Base-by-base conservation (phyloP, 106 monocot genomes). In the Hemerocallis citrina region DNA sequence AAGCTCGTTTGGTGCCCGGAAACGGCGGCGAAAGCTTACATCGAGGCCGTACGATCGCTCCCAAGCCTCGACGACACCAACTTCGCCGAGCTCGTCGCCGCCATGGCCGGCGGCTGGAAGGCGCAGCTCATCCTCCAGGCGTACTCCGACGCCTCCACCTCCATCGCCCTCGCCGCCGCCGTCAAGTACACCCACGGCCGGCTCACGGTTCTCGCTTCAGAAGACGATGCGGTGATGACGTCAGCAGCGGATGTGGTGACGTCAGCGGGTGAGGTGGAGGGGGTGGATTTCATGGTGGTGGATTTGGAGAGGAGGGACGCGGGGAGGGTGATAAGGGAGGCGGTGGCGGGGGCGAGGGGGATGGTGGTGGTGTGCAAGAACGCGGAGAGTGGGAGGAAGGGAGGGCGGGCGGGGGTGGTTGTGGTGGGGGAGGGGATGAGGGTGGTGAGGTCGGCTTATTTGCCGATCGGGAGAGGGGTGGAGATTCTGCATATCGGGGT, bases 1-100 rank as follows among this genome's bases (percentile, higher is more conserved):
- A 94, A 89, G 75, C 71, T 95, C 2, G 86, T 76, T 3, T 95
- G 94, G 94, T 89, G 89, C 61, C 89, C 89, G 29, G 94, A 95
- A 25, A 86, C 69, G 44, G 85, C 94, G 3, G 40, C 74, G 31
- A 86, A 78, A 68, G 85, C 94, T 16, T 89, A 78, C 77, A 70
- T 89, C 62, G 94, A 89, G 49, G 76, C 89, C 51, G 85, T 84
- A 28, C 63, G 5, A 72, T 77, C 3, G 46, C 70, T 7, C 28
- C 57, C 31, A 1, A 62, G 45, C 5, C 19, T 31, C 10, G 73
- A 64, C 2, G 73, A 74, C 29, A 39, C 74, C 16, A 72, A 71
- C 7, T 81, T 69, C n/a, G 93, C 88, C 4, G 88, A 88, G 78
- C 68, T 95, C 48, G 72, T 95, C 43, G 71, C 86, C 0, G 85